These are phyloP conservation scores for Fagopyrum esculentum DNA, from an alignment of 148 eudicot genomes.

Conservation along the genomic window DNA sequence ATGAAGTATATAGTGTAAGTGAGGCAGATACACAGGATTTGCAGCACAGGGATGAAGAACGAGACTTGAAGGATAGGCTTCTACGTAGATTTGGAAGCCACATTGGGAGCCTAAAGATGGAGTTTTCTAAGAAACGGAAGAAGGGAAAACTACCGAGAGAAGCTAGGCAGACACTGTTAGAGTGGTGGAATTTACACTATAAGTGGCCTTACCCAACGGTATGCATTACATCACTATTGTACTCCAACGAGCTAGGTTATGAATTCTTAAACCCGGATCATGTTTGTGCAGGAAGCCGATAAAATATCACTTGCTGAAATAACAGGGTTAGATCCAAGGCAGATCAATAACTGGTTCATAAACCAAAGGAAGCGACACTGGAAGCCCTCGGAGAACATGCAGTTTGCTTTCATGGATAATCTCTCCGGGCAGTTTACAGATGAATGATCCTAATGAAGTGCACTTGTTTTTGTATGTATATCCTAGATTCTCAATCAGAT, in stretches of 20 bases:
- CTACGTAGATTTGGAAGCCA: constrained; percentile 15
- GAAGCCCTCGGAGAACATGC: constrained; percentile 35
- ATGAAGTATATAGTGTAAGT: not conserved
- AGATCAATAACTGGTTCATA: constrained; percentile 18
- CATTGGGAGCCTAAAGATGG: constrained; percentile 14
- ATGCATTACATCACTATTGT: not conserved
- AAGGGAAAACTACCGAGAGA: constrained; percentile 47
- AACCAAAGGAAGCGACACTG: constrained; percentile 28
- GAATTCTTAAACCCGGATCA: not conserved
- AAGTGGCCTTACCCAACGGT: constrained; percentile 58
- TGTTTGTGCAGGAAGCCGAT: constrained; percentile 29
- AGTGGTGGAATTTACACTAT: constrained; percentile 45
- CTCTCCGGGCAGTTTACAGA: constrained; percentile 5
- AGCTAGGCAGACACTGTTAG: constrained; percentile 34
- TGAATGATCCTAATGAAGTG: constrained; percentile 5
- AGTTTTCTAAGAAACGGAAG: constrained; percentile 40
- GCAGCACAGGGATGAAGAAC: not conserved
- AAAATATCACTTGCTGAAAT: constrained; percentile 28
- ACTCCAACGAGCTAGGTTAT: not conserved
- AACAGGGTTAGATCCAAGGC: constrained; percentile 32
- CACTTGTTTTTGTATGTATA: not conserved
- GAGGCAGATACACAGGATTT: not conserved
- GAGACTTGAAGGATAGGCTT: constrained; percentile 10
- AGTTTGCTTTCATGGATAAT: constrained; percentile 26
- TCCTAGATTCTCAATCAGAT: not conserved